These are phyloP conservation scores for Daedaleopsis sinensis DNA, from an alignment of 768 basidiomycete genomes.

Conservation along the genomic window DNA sequence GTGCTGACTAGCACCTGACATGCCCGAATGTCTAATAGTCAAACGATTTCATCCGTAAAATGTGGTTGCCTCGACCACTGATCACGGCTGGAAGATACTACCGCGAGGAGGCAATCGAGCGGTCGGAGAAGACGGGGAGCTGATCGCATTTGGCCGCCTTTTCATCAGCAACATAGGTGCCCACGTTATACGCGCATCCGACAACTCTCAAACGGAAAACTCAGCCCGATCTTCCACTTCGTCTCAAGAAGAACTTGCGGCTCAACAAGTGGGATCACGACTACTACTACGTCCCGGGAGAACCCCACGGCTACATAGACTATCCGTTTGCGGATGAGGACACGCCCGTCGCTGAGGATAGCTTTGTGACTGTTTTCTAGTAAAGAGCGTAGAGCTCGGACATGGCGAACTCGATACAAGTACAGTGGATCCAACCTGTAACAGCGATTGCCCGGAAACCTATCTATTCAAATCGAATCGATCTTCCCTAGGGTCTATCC, in stretches of 20 bases:
- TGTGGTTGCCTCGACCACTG: conserved; percentile 8
- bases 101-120: conserved; percentile 16
- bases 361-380: too few relatives aligned
- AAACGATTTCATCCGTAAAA: conserved; percentile 16
- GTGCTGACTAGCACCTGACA: not conserved
- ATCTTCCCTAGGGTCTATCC: too few relatives aligned
- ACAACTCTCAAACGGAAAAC: not conserved
- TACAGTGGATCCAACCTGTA: too few relatives aligned
- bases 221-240: conserved; percentile 47
- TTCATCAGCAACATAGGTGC: conserved; percentile 34
- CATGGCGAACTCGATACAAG: too few relatives aligned
- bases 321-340: conserved; percentile 17
- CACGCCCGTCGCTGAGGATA: too few relatives aligned
- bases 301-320: conserved; percentile 29
- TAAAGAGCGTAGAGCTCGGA: too few relatives aligned
- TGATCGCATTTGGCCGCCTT: conserved; percentile 24
- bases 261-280: conserved; percentile 36
- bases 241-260: conserved; percentile 37
- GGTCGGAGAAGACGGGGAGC: conserved; percentile 16
- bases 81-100: conserved; percentile 22
- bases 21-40: too few relatives aligned
- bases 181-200: too few relatives aligned
- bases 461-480: too few relatives aligned
- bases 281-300: conserved; percentile 42
- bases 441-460: too few relatives aligned